Evolutionary conservation across 768 basidiomycete genomes (phyloP).

Genomic region (Psilocybe cubensis): DNA sequence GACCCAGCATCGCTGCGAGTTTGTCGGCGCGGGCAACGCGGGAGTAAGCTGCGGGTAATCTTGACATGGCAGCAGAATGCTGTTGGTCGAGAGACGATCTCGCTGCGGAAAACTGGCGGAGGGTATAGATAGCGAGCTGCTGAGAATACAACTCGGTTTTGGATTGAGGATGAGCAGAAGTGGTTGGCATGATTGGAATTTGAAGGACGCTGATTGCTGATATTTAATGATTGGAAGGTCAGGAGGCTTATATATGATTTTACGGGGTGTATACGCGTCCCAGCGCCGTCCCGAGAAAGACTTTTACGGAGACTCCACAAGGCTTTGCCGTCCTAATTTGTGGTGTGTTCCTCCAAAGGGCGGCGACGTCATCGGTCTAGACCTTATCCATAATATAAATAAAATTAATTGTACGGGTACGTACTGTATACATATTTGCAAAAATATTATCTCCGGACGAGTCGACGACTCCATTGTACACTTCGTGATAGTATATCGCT

Average conservation of each 20-base stretch:
- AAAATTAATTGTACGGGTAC: constrained; percentile 3
- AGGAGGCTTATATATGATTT: constrained; percentile 2
- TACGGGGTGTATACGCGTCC: background rate
- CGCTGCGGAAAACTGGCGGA: constrained; percentile 47
- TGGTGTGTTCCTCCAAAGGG: background rate
- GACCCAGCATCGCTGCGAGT: constrained; percentile 12
- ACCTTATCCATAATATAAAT: background rate
- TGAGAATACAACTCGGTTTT: constrained; percentile 46
- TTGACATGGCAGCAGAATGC: constrained; percentile 36
- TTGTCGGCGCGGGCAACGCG: constrained; percentile 27
- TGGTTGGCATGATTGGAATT: constrained; percentile 23
- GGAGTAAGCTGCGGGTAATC: constrained; percentile 39
- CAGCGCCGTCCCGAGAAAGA: background rate
- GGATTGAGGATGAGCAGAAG: constrained; percentile 24
- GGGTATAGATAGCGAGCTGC: constrained; percentile 51
- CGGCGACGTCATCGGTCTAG: background rate
- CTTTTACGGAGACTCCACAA: background rate
- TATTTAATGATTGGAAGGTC: background rate
- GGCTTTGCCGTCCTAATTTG: background rate
- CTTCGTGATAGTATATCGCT: constrained; percentile 37
- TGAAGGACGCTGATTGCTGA: constrained; percentile 1
- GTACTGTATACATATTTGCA: constrained; percentile 10
- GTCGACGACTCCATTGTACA: constrained; percentile 39
- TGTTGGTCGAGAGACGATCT: constrained; percentile 33
- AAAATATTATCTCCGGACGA: constrained; percentile 37